Conservation (phyloP, 305 asterid genomes). For the Solanum hybrid region DNA sequence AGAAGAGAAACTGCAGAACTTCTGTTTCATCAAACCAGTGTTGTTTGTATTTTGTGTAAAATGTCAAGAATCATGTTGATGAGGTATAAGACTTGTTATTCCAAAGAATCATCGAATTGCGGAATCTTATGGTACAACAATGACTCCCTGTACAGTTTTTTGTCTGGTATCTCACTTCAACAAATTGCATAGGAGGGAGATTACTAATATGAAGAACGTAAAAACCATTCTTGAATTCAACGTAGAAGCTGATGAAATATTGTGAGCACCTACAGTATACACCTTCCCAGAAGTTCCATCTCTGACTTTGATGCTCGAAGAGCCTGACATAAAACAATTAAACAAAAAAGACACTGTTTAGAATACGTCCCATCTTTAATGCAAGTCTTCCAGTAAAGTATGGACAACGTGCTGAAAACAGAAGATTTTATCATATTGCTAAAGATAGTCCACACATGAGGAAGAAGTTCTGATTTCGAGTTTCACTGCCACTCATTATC, state of each 20-base stretch:
- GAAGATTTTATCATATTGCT: background rate
- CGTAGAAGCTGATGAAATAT: slow-evolving; percentile 18
- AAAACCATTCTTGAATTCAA: background rate
- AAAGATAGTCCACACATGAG: background rate
- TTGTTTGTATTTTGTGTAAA: background rate
- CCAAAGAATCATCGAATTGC: background rate
- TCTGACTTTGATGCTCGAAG: slow-evolving; percentile 33
- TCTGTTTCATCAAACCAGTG: background rate
- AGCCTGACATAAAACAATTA: slow-evolving; percentile 17
- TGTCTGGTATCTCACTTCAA: background rate
- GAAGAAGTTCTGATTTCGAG: background rate
- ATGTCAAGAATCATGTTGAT: slow-evolving; percentile 2
- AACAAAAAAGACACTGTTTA: background rate
- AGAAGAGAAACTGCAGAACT: background rate
- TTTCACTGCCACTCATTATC: background rate
- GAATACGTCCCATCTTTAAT: background rate
- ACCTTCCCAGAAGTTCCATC: slow-evolving; percentile 26
- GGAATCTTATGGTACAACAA: background rate
- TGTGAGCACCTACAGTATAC: slow-evolving; percentile 21
- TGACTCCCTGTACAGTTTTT: background rate
- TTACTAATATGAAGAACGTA: background rate
- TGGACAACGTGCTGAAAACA: background rate
- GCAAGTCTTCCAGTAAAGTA: background rate
- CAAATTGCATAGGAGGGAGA: background rate
- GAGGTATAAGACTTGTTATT: background rate